These are phyloP conservation scores for Fraxinus cuspidata DNA, from an alignment of 257 asterid species.

Conservation along the genomic window DNA sequence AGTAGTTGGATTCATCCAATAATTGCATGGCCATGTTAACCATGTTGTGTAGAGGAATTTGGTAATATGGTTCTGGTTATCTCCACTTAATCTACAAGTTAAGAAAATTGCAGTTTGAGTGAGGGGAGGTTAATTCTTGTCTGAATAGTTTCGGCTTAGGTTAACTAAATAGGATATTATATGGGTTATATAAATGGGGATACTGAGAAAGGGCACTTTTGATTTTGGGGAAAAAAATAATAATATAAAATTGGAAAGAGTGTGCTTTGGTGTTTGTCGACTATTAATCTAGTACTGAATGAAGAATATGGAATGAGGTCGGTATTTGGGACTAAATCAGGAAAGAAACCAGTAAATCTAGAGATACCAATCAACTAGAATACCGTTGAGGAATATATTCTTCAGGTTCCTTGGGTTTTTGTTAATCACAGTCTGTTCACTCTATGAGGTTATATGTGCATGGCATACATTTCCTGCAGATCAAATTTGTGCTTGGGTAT, in stretches of 20 bases:
- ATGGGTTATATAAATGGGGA: neutral
- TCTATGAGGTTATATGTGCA: neutral
- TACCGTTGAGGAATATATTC: neutral
- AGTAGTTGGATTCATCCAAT: neutral
- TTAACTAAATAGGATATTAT: neutral
- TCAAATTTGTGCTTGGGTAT: constrained; percentile 7
- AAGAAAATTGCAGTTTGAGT: neutral
- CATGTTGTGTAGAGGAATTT: neutral
- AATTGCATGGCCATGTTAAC: neutral
- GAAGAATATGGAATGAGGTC: constrained; percentile 4
- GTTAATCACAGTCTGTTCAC: neutral
- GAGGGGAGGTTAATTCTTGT: neutral
- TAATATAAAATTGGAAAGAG: neutral
- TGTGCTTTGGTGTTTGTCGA: neutral
- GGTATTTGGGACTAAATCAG: neutral
- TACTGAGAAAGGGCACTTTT: neutral
- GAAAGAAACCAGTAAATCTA: neutral
- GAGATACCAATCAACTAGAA: neutral
- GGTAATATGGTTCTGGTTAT: neutral
- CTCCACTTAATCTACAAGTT: neutral
- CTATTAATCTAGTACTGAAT: neutral
- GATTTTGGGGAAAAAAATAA: neutral
- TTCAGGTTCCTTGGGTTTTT: constrained; percentile 2
- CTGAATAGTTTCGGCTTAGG: neutral
- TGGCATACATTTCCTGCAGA: neutral